Evolutionary conservation across 495 filamentous ascomycete genomes (phyloP), one percentile per base, ranked within the genome.

Genomic region (Tuber aestivum): DNA sequence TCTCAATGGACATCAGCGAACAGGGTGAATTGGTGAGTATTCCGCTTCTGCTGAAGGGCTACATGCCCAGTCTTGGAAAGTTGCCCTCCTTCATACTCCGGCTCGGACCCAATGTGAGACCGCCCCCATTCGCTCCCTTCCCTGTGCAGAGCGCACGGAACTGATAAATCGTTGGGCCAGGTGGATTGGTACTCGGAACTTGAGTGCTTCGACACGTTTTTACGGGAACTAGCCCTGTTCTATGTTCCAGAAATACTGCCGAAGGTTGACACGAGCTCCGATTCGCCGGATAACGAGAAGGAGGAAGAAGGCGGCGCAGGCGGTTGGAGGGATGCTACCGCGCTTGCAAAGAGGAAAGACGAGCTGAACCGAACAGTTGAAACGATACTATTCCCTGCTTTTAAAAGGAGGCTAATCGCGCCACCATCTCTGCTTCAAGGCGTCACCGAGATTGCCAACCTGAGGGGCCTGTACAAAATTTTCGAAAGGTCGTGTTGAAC

Each of bases 391-490:
- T 95, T 95, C 79, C 91, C 95, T 8, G 92, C 94, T 5, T 90
- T 97, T 77, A 92, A 92, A 83, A 88, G 91, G 9, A 87, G 94
- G 72, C 83, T 99, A 48, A 91, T 98, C 76, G 94, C 94, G 40
- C 97, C 95, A 65, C 91, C 88, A 75, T 87, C 87, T 35, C 84
- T 98, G 79, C 87, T 97, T 83, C 88, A 89, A 74, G 92, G 91
- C 32, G 89, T 97, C 41, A 86, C 96, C 23, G 95, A 99, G 85
- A 90, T 97, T 40, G 96, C 96, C 0, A 92, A 97, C 86, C 85
- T 98, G 74, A 98, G 97, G 84, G 94, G 96, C 6, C 83, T 99
- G 71, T 99, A 99, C 84, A 86, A 93, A 65, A 94, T 97, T n/a
- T 99, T 99, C 86, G 96, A 99, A 85, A 87, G 96, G 70, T 98